These are phyloP conservation scores for Colletotrichum theobromicola DNA, from an alignment of 2,329 filamentous ascomycete species.

Conservation along the genomic window DNA sequence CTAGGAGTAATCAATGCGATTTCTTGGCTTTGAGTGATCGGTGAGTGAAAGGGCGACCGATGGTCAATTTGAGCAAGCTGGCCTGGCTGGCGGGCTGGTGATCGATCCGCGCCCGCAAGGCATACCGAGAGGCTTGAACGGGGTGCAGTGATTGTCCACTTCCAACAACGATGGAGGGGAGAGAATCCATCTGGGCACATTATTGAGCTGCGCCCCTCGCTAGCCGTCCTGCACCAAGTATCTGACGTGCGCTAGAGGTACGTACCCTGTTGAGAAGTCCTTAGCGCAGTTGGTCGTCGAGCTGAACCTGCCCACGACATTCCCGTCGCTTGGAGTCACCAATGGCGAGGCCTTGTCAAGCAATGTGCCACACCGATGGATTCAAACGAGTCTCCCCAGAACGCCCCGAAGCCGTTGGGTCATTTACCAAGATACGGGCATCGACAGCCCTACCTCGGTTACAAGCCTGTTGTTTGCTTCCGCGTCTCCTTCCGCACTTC, in stretches of 20 bases:
- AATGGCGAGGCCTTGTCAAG: not conserved
- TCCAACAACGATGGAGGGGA: not conserved
- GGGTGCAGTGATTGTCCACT: not conserved
- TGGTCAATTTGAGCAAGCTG: not conserved
- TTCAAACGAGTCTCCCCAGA: not conserved
- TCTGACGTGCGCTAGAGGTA: not conserved
- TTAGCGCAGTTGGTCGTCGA: not conserved
- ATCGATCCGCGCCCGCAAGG: not conserved
- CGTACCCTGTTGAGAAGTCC: not conserved
- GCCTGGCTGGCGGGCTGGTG: not conserved
- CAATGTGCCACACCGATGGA: conserved; percentile 11
- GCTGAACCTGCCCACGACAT: not conserved
- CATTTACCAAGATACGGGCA: not conserved
- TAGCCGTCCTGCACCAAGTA: not conserved
- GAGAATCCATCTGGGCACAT: not conserved
- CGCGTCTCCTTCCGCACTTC: not conserved
- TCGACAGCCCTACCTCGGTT: not conserved
- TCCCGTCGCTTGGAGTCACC: not conserved
- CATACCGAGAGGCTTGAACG: not conserved
- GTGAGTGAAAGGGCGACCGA: conserved; percentile 5
- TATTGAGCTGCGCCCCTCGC: conserved; percentile 12
- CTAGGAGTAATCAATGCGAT: not conserved
- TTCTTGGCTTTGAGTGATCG: not conserved
- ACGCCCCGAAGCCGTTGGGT: not conserved
- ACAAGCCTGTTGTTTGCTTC: not conserved